Evolutionary conservation across 768 basidiomycete species (phyloP).

Genomic region (Chalciporus chontae): DNA sequence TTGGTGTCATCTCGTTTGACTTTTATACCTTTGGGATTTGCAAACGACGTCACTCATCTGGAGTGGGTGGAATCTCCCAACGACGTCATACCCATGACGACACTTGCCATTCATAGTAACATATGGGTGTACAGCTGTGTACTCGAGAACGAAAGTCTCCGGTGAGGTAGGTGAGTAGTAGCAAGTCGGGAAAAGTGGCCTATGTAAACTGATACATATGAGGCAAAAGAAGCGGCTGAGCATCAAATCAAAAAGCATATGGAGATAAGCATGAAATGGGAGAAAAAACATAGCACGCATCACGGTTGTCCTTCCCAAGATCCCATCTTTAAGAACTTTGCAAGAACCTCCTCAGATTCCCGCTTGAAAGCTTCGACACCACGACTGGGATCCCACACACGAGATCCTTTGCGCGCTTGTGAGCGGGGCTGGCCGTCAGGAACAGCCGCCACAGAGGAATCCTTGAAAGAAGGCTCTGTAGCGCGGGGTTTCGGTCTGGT

Average conservation of each 20-base stretch:
- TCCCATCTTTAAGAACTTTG: constrained; percentile 77
- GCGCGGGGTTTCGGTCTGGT: constrained; percentile 7
- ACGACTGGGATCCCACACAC: constrained; percentile 85
- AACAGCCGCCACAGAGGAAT: constrained; percentile 44
- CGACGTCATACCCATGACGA: constrained; percentile 2
- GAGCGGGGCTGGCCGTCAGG: constrained; percentile 35
- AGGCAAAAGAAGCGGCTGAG: not conserved
- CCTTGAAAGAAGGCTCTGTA: constrained; percentile 4
- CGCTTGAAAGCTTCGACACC: constrained; percentile 84
- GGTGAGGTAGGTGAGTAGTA: too few species aligned
- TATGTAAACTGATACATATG: not conserved
- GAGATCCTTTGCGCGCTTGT: constrained; percentile 44
- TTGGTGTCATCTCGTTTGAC: not conserved
- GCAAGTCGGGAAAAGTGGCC: too few species aligned
- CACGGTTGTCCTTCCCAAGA: constrained; percentile 56
- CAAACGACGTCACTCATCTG: constrained; percentile 9
- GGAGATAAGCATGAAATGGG: not conserved
- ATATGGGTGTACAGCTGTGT: too few species aligned
- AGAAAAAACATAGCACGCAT: constrained; percentile 2
- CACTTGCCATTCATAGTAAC: not conserved
- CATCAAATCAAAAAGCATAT: not conserved
- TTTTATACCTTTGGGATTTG: not conserved
- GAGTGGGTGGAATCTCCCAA: too few species aligned
- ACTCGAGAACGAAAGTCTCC: too few species aligned
- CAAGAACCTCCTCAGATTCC: constrained; percentile 83